phyloP scores from a whole-genome alignment of 257 asterid genomes.

The Linaria vulgaris region DNA sequence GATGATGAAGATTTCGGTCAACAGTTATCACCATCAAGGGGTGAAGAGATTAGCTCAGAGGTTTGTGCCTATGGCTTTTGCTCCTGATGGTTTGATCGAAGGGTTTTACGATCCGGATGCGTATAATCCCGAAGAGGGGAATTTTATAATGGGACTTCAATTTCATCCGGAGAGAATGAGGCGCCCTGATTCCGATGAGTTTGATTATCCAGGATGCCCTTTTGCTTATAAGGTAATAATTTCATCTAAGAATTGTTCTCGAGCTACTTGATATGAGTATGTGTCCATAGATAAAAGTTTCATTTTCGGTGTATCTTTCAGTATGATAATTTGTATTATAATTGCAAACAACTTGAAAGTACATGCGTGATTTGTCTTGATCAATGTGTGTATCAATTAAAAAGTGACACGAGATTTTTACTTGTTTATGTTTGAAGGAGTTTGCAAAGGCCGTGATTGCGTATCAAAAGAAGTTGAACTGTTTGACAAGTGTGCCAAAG shows the following conservation, averaged over 20 bases:
- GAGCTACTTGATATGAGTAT: too few species aligned
- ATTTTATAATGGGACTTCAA: slow-evolving; percentile 88
- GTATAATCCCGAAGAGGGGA: slow-evolving; percentile 78
- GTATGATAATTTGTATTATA: too few species aligned
- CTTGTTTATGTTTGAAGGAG: slow-evolving; percentile 25
- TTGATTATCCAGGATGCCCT: slow-evolving; percentile 81
- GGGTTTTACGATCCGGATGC: slow-evolving; percentile 88
- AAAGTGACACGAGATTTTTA: too few species aligned
- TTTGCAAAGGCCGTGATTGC: slow-evolving; percentile 51
- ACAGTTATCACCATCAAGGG: slow-evolving; percentile 95
- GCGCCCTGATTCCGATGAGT: slow-evolving; percentile 53
- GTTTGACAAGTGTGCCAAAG: slow-evolving; percentile 25
- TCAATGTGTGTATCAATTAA: too few species aligned
- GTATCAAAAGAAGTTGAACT: slow-evolving; percentile 40
- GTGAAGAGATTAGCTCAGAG: slow-evolving; percentile 78
- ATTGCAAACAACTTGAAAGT: too few species aligned
- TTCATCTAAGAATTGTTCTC: too few species aligned
- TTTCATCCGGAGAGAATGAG: slow-evolving; percentile 96
- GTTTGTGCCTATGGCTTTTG: slow-evolving; percentile 85
- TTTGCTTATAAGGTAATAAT: slow-evolving; percentile 13
- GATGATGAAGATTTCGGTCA: slow-evolving; percentile 64
- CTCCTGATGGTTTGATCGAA: slow-evolving; percentile 83
- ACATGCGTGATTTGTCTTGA: too few species aligned
- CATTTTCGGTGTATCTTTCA: too few species aligned
- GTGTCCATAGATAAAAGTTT: too few species aligned